Conservation (phyloP, 2,329 filamentous ascomycete genomes). For the Byssoonygena ceratinophila region DNA sequence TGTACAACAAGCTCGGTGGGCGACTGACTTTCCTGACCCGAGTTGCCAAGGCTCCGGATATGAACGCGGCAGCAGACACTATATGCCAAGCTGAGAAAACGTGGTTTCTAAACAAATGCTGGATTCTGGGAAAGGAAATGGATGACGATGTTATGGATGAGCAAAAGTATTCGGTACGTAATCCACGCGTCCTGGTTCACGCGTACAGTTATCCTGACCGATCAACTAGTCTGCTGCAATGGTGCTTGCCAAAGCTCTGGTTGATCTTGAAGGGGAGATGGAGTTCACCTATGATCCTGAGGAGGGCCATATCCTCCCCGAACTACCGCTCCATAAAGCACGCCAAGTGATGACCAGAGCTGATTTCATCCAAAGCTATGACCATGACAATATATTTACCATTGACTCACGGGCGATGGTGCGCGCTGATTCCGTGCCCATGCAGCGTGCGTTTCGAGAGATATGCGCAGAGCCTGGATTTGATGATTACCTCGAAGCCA, state of each 20-base stretch:
- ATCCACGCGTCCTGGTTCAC: not conserved
- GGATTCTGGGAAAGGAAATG: slow-evolving; percentile 64
- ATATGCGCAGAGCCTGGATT: slow-evolving; percentile 72
- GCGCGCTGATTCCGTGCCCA: slow-evolving; percentile 85
- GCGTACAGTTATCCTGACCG: slow-evolving; percentile 15
- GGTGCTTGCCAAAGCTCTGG: slow-evolving; percentile 80
- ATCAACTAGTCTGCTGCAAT: slow-evolving; percentile 65
- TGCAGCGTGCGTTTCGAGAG: slow-evolving; percentile 83
- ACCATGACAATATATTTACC: slow-evolving; percentile 89
- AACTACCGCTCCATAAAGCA: slow-evolving; percentile 69
- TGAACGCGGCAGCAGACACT: slow-evolving; percentile 64
- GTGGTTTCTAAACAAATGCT: slow-evolving; percentile 71
- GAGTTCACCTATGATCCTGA: slow-evolving; percentile 53
- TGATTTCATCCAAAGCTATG: slow-evolving; percentile 87
- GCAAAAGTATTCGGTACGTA: slow-evolving; percentile 81
- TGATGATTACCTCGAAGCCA: slow-evolving; percentile 68
- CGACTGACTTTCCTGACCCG: slow-evolving; percentile 78
- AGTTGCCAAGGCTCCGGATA: slow-evolving; percentile 75
- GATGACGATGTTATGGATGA: slow-evolving; percentile 98
- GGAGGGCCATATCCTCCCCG: slow-evolving; percentile 63
- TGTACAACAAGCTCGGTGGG: slow-evolving; percentile 81
- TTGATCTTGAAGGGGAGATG: slow-evolving; percentile 64
- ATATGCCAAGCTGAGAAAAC: slow-evolving; percentile 63
- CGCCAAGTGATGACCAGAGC: slow-evolving; percentile 90
- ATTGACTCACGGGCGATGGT: slow-evolving; percentile 82